phyloP scores from a whole-genome alignment of 1,139 yeast species.

The Scheffersomyces segobiensis region DNA sequence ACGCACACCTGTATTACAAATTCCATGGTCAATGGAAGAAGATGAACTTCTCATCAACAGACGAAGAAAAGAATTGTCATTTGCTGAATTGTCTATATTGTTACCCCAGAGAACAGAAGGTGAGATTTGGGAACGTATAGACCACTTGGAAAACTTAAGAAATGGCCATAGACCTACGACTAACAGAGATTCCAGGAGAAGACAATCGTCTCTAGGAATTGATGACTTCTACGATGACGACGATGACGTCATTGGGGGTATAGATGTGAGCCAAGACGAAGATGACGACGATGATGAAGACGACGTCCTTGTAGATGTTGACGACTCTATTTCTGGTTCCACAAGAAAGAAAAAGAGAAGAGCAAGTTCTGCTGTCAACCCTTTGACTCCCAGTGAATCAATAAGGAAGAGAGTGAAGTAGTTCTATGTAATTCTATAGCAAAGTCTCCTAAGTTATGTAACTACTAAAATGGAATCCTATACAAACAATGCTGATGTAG shows the following conservation, averaged over 20 bases:
- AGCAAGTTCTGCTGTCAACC: constrained; percentile 48
- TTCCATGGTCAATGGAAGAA: constrained; percentile 67
- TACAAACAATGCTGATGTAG: neutral
- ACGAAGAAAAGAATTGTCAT: constrained; percentile 57
- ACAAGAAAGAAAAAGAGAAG: constrained; percentile 40
- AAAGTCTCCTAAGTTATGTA: neutral
- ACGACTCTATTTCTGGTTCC: constrained; percentile 26
- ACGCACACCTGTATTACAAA: constrained; percentile 29
- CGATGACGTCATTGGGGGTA: constrained; percentile 37
- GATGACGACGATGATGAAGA: constrained; percentile 30
- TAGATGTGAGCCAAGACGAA: constrained; percentile 37
- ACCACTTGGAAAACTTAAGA: constrained; percentile 49
- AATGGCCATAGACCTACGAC: constrained; percentile 42
- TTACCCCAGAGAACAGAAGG: constrained; percentile 72
- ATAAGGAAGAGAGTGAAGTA: constrained; percentile 8
- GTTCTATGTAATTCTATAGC: neutral
- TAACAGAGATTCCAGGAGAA: constrained; percentile 32
- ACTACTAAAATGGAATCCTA: neutral
- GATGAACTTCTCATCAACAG: constrained; percentile 66
- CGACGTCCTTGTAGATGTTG: constrained; percentile 43
- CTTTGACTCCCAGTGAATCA: constrained; percentile 30
- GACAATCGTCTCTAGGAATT: constrained; percentile 44
- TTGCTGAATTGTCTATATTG: constrained; percentile 73
- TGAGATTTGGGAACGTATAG: constrained; percentile 69
- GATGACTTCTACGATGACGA: constrained; percentile 45